These are phyloP conservation scores for Hymenoscyphus albidus DNA, from an alignment of 2,329 filamentous ascomycete species.

Conservation along the genomic window DNA sequence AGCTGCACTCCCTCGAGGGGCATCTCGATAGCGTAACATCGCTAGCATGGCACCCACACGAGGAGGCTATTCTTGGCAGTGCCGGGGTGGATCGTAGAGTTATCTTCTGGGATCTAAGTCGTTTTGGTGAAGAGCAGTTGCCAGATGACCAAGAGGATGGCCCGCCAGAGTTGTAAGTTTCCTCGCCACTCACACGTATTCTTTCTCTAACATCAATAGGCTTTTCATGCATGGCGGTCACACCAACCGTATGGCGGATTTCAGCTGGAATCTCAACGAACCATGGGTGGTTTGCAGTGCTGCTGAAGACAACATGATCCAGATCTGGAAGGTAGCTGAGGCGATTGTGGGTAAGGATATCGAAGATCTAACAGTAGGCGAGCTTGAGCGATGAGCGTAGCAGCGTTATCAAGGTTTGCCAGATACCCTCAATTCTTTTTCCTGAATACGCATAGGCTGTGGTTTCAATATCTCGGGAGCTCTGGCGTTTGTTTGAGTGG, in stretches of 20 bases:
- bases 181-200: neutral
- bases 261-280: conserved; percentile 96
- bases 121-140: conserved; percentile 88
- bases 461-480: neutral
- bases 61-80: conserved; percentile 83
- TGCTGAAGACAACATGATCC: conserved; percentile 93
- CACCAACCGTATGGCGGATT: conserved; percentile 94
- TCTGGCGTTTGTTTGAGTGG: neutral
- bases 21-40: conserved; percentile 89
- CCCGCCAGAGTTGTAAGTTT: conserved; percentile 80
- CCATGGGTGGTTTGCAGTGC: conserved; percentile 95
- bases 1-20: conserved; percentile 83
- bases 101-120: conserved; percentile 93
- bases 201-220: conserved; percentile 40
- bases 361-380: conserved; percentile 70
- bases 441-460: neutral
- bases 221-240: conserved; percentile 99
- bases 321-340: conserved; percentile 87
- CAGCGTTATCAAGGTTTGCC: conserved; percentile 13
- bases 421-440: conserved; percentile 19
- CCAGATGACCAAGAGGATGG: conserved; percentile 95
- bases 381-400: conserved; percentile 58
- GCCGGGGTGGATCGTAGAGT: conserved; percentile 90
- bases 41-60: conserved; percentile 89
- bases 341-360: conserved; percentile 76